phyloP scores from a whole-genome alignment of 2,329 filamentous ascomycete species.

The Fusarium sp. region DNA sequence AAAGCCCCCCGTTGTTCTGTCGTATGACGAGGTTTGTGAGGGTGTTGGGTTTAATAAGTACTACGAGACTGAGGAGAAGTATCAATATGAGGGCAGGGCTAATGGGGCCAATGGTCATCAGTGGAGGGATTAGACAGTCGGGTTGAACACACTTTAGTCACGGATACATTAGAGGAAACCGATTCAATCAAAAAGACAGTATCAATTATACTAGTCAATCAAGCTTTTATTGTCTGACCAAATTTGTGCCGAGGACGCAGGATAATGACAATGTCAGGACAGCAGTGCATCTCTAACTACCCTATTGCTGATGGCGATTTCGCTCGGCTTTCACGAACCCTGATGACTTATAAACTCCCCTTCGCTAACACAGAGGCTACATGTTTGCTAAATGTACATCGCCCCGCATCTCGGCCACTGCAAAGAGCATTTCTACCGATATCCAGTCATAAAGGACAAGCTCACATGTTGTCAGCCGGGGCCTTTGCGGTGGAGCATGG shows the following conservation, averaged over 20 bases:
- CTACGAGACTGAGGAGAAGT: constrained; percentile 40
- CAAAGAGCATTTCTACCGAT: neutral
- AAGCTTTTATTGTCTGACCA: neutral
- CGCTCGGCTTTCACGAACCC: neutral
- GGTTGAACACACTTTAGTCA: neutral
- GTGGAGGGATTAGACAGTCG: constrained; percentile 15
- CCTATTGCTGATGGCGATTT: neutral
- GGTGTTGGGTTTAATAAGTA: constrained; percentile 59
- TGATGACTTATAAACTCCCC: neutral
- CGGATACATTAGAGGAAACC: neutral
- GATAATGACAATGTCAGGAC: too few relatives aligned
- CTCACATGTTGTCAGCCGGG: neutral
- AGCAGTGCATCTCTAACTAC: neutral
- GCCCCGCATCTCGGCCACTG: neutral
- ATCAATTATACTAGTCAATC: neutral
- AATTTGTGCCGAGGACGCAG: too few relatives aligned
- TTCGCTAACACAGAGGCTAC: neutral
- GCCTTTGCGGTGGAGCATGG: neutral
- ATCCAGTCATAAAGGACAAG: neutral
- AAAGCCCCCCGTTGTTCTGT: constrained; percentile 54
- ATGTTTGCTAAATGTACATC: neutral
- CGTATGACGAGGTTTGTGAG: constrained; percentile 56
- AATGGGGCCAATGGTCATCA: constrained; percentile 26
- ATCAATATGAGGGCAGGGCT: constrained; percentile 31
- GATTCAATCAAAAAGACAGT: neutral